phyloP scores from a whole-genome alignment of 2,329 filamentous ascomycete genomes.

The Trichoderma pleuroti region DNA sequence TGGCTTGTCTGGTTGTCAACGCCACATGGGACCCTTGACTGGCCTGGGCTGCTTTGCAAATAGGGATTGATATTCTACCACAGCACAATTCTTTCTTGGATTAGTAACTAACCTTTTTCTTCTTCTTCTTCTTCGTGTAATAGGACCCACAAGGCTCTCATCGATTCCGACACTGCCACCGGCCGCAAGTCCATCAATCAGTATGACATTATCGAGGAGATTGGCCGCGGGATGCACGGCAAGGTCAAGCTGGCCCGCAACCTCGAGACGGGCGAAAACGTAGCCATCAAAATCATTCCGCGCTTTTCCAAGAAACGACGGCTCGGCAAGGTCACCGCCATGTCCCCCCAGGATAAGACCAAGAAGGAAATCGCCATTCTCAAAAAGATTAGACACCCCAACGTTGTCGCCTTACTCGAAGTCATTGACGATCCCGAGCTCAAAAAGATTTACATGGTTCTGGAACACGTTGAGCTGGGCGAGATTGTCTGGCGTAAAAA shows the following conservation, averaged over 20 bases:
- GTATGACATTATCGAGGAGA: conserved; percentile 94
- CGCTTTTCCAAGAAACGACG: conserved; percentile 90
- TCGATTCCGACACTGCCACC: conserved; percentile 83
- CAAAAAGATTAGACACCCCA: conserved; percentile 97
- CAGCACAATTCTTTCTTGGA: background rate
- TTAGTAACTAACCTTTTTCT: background rate
- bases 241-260: conserved; percentile 95
- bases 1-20: background rate
- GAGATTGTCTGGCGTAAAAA: conserved; percentile 94
- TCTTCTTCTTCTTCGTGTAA: background rate
- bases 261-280: conserved; percentile 68
- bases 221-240: conserved; percentile 91
- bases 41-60: background rate
- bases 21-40: background rate
- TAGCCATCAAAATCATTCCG: conserved; percentile 98
- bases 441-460: conserved; percentile 97
- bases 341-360: conserved; percentile 69
- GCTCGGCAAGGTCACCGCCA: conserved; percentile 73
- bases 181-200: conserved; percentile 97
- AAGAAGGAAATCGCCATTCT: conserved; percentile 97
- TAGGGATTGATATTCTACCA: background rate
- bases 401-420: conserved; percentile 91
- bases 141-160: conserved; percentile 84
- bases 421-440: conserved; percentile 95
- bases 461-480: conserved; percentile 91